Base-by-base conservation (phyloP, 768 basidiomycete genomes). In the Tulasnella sp. region DNA sequence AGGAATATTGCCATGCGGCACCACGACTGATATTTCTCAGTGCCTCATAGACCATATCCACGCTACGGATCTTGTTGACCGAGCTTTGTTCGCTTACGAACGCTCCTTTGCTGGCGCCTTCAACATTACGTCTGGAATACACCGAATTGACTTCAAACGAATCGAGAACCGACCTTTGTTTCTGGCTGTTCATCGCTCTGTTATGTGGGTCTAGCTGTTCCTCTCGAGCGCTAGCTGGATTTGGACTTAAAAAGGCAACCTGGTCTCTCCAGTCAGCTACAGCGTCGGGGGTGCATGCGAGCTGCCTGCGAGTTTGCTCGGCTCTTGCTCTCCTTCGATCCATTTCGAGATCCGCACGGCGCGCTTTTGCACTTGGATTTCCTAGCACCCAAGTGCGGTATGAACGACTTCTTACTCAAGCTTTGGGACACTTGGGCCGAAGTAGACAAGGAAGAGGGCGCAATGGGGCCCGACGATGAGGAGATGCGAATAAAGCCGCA, bases 151-250 rank as follows among this genome's bases (percentile, higher is more conserved):
- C 66, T 99, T 97, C 68, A 83, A 89, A 63, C 77, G 73, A 11
- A 87, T 96, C 10, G 93, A 97, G 70, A 97, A 94, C 65, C 76
- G 94, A 42, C 88, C 91, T 0, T 88, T 99, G 70, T 97, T 86
- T 73, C 79, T 94, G 5, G 92, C 88, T 1, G 62, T 96, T 1
- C 88, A 92, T 64, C 78, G 92, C 58, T 84, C 89, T 66, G 78
- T 92, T 38, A 79, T 81, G 86, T 92, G 69, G 15, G 55, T 56
- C 24, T 30, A 41, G 11, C 4, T 3, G 2, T 48, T 41, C 11
- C 1, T 19, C 11, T 8, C 10, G 3, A 3, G 10, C 60, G 15
- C 5, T 38, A 7, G 15, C 34, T 38, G 34, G 34, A 38, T n/a
- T 43, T n/a, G 49, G 3, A 34, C 22, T 12, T 11, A 29, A 15